Conservation (phyloP, 192 early-diverging fungal species). For the Podila horticola region DNA sequence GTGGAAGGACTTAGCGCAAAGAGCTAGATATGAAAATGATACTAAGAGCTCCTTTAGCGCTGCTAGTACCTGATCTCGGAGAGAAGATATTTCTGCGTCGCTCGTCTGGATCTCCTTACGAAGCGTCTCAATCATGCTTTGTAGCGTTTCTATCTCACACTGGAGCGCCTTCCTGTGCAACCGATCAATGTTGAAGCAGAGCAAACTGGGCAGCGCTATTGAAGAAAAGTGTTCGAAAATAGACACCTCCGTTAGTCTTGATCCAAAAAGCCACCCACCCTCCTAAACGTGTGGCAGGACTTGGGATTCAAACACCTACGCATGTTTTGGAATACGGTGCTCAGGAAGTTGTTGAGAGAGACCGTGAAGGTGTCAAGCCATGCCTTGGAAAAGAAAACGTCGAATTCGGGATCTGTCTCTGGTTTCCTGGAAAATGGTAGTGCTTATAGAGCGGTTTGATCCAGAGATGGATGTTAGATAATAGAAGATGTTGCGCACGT, state of each 20-base stretch:
- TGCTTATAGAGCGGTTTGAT: neutral
- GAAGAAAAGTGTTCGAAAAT: neutral
- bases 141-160: constrained; percentile 45
- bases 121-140: constrained; percentile 48
- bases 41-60: neutral
- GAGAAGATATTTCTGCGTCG: constrained; percentile 50
- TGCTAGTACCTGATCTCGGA: constrained; percentile 36
- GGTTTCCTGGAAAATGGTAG: constrained; percentile 67
- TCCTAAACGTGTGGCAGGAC: neutral
- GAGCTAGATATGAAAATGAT: neutral
- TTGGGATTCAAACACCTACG: constrained; percentile 52
- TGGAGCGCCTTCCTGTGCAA: constrained; percentile 52
- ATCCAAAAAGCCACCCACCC: neutral
- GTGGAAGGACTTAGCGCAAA: neutral
- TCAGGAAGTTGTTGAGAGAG: constrained; percentile 70
- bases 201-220: constrained; percentile 64
- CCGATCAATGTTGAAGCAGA: constrained; percentile 66
- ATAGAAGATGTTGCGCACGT: too few species aligned
- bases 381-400: constrained; percentile 67
- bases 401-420: constrained; percentile 64
- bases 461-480: too few species aligned
- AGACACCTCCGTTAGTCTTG: neutral
- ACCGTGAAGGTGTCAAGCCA: constrained; percentile 71
- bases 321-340: constrained; percentile 72
- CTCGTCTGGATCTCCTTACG: constrained; percentile 44